phyloP scores from a whole-genome alignment of 2,329 filamentous ascomycete species.

The Lithohypha guttulata region DNA sequence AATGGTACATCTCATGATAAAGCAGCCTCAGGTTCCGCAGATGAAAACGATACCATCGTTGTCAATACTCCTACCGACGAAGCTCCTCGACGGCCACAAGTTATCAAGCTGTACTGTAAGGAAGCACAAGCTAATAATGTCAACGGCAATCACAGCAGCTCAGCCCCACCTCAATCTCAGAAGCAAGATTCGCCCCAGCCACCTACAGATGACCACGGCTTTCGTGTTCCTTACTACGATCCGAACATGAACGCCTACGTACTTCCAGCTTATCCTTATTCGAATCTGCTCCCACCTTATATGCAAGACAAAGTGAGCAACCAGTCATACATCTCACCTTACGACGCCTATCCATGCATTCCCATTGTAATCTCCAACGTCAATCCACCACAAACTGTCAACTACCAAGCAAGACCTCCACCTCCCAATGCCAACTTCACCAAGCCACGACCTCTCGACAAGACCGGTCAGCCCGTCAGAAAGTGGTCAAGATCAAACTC shows the following conservation, averaged over 20 bases:
- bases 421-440: not conserved
- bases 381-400: not conserved
- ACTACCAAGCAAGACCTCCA: not conserved
- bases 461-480: not conserved
- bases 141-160: not conserved
- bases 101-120: conserved; percentile 3
- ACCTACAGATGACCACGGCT: not conserved
- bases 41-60: not conserved
- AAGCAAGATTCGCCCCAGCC: not conserved
- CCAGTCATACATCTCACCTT: conserved; percentile 5
- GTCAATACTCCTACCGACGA: not conserved
- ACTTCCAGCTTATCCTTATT: not conserved
- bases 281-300: conserved; percentile 2
- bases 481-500: conserved; percentile 5
- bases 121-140: not conserved
- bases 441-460: conserved; percentile 3
- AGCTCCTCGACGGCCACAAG: not conserved
- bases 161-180: not conserved
- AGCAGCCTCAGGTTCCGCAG: not conserved
- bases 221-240: not conserved
- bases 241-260: not conserved
- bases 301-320: not conserved
- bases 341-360: conserved; percentile 2
- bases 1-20: not conserved
- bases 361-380: not conserved